A percentile compares a stretch with the other conserved stretches of the same genome.
Evolutionary conservation across 2,329 filamentous ascomycete species (phyloP).

Genomic region (Stachybotrys chartarum): DNA sequence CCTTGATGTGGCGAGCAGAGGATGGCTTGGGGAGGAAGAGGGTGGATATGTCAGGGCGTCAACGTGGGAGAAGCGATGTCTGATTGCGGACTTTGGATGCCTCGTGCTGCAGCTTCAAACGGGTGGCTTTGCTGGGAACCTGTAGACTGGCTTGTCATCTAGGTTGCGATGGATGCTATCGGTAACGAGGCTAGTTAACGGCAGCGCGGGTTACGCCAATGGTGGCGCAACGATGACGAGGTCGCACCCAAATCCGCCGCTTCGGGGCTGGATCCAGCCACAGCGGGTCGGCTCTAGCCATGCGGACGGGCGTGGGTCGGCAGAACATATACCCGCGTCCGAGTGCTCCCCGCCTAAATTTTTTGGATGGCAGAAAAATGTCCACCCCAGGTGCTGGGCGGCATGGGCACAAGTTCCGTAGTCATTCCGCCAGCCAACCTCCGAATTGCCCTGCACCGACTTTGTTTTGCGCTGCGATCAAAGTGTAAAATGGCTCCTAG

Average conservation of each 20-base stretch:
- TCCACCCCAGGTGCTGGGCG: background rate
- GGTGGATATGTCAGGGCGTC: background rate
- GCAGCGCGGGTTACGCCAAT: background rate
- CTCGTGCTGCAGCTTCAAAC: background rate
- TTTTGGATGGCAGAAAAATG: constrained; percentile 18
- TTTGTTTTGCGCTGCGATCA: background rate
- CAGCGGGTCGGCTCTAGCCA: background rate
- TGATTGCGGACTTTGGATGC: constrained; percentile 2
- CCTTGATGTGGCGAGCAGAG: no score
- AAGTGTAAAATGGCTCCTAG: constrained; percentile 6
- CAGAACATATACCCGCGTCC: constrained; percentile 7
- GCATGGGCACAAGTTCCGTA: background rate
- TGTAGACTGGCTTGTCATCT: background rate
- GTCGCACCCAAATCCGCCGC: background rate
- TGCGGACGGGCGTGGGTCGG: constrained; percentile 2
- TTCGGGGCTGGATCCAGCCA: background rate
- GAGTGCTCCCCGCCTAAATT: constrained; percentile 24
- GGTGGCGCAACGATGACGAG: background rate
- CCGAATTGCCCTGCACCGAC: background rate
- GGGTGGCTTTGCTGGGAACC: background rate
- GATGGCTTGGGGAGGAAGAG: background rate
- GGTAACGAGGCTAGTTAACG: background rate
- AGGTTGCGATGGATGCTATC: background rate
- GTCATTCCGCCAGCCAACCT: background rate
- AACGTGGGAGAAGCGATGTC: constrained; percentile 4